Conservation (phyloP, 75 land plant species). For the Cupressus sempervirens region DNA sequence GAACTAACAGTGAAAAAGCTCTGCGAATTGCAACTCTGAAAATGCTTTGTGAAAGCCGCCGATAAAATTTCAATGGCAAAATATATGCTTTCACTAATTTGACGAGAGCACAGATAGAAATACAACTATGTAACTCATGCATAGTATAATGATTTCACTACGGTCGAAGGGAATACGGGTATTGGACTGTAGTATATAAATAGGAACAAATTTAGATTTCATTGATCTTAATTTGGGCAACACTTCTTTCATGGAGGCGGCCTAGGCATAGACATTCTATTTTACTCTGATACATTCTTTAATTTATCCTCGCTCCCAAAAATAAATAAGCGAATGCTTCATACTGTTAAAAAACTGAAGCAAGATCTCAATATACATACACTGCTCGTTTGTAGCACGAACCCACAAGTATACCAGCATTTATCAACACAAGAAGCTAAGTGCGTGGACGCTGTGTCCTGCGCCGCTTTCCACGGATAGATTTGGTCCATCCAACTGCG, state of each 20-base stretch:
- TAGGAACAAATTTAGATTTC: neutral
- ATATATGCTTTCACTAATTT: neutral
- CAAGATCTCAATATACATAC: constrained; percentile 10
- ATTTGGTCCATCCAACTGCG: constrained; percentile 12
- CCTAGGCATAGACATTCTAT: neutral
- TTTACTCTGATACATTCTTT: constrained; percentile 5
- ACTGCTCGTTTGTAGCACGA: neutral
- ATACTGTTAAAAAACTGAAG: constrained; percentile 5
- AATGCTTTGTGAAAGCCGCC: neutral
- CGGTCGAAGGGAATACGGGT: neutral
- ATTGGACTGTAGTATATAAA: neutral
- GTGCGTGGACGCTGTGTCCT: constrained; percentile 8
- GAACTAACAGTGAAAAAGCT: neutral
- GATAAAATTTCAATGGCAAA: neutral
- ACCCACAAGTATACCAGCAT: neutral
- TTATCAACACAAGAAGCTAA: constrained; percentile 5
- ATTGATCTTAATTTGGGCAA: neutral
- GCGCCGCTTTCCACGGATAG: constrained; percentile 10
- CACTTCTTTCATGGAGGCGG: neutral
- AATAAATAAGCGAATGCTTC: constrained; percentile 4
- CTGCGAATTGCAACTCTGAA: neutral
- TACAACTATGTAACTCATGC: neutral
- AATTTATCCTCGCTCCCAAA: neutral
- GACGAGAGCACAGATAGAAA: neutral
- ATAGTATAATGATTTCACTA: neutral